Evolutionary conservation across 2,329 filamentous ascomycete genomes (phyloP), one percentile per base, ranked within the genome.

Genomic region (Alternaria dauci): DNA sequence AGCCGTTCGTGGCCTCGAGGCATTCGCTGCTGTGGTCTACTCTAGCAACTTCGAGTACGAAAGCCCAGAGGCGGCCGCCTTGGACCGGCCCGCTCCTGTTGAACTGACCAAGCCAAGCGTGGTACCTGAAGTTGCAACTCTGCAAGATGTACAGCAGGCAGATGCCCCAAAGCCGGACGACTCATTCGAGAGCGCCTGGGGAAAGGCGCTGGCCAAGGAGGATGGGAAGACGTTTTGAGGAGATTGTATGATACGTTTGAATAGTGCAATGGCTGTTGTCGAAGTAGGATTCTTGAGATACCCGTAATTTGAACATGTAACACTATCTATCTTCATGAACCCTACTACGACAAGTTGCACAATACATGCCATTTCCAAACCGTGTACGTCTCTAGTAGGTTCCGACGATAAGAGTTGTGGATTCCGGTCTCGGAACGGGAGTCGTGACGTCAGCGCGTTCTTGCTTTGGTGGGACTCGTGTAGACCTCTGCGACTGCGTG

Each of bases 21-120:
- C 90, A 0, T 96, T 96, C 76, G 91, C 92, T 1, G 92, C 93
- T 1, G 90, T 96, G 1, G 92, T 96, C 39, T 96, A 95, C 78
- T 92, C 89, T 52, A 94, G 90, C 75, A 95, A 96, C 77, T 95
- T 86, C 66, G 85, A 86, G 63, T 81, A 82, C 62, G 84, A 85
- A 74, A 76, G 78, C 8, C 78, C 77, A 0, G 80, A 82, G 54
- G 69, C 61, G 8, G 69, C 52, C 0, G 56, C 20, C 11, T 32
- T 55, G 20, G 62, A 34, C 23, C 53, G 48, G 23, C 57, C 61
- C 5, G 61, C 57, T 12, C 14, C 87, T 16, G 54, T 91, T 66
- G 88, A 91, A 4, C 25, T 39, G 23, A 71, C 50, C 50, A 73
- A 65, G 58, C 64, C 60, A 34, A 69, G 66, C 12, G 38, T 70